Evolutionary conservation across 2,329 filamentous ascomycete genomes (phyloP).

Genomic region (Aspergillus alliaceus): DNA sequence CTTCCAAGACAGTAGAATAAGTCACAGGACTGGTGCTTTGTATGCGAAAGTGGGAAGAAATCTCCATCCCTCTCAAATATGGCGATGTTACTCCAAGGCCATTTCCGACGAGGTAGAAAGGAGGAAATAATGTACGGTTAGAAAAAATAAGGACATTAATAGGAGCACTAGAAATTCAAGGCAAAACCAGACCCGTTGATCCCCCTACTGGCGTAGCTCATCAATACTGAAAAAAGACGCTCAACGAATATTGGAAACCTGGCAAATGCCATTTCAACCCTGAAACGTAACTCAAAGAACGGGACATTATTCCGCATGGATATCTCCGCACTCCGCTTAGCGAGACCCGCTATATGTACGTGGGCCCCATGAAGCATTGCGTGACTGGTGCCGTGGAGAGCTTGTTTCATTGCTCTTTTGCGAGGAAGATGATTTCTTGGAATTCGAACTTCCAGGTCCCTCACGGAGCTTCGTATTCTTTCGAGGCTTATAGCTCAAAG

Average conservation of each 20-base stretch:
- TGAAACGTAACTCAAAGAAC: constrained; percentile 1
- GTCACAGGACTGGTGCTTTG: background rate
- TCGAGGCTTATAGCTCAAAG: constrained; percentile 29
- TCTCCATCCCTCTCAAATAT: background rate
- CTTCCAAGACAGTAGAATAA: background rate
- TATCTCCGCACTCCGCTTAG: constrained; percentile 13
- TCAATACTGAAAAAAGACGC: constrained; percentile 23
- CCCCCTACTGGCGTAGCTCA: constrained; percentile 22
- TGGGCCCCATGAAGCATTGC: constrained; percentile 30
- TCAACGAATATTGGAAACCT: constrained; percentile 21
- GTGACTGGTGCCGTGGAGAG: constrained; percentile 28
- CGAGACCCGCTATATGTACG: constrained; percentile 23
- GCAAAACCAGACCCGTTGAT: constrained; percentile 18
- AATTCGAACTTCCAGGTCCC: constrained; percentile 17
- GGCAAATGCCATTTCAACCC: constrained; percentile 10
- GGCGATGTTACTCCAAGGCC: constrained; percentile 15
- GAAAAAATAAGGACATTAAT: constrained; percentile 17
- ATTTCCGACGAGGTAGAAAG: constrained; percentile 10
- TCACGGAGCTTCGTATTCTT: constrained; percentile 35
- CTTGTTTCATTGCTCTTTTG: constrained; percentile 22
- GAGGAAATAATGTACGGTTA: constrained; percentile 12
- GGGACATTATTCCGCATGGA: background rate
- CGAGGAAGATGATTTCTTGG: constrained; percentile 30
- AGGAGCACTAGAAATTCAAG: constrained; percentile 19
- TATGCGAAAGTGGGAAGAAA: background rate